Conservation (phyloP, 148 eudicot species). For the Beta vulgaris region DNA sequence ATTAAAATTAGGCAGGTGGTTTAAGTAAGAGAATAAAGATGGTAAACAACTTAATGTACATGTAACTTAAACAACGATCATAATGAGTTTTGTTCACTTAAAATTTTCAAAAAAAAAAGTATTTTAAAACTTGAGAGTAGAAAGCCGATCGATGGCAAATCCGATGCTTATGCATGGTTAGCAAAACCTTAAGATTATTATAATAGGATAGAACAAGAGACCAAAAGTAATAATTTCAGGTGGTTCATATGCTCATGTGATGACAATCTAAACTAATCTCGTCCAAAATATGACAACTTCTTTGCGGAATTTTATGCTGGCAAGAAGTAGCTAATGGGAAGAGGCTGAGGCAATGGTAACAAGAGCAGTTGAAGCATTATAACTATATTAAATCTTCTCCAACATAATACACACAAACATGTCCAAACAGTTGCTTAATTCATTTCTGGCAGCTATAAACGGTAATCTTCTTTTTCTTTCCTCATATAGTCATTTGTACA, state of each 20-base stretch:
- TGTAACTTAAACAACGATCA: too few species aligned
- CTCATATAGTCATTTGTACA: neutral
- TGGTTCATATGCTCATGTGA: constrained; percentile 14
- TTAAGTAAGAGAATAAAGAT: too few species aligned
- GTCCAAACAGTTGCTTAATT: neutral
- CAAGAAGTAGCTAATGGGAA: neutral
- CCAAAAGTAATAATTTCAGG: neutral
- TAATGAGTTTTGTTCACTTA: too few species aligned
- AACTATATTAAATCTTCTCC: neutral
- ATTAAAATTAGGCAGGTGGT: too few species aligned
- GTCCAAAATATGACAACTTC: neutral
- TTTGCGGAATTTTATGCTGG: constrained; percentile 1
- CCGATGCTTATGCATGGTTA: too few species aligned
- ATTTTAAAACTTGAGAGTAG: too few species aligned
- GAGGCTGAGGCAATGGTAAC: constrained; percentile 13
- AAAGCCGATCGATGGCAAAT: too few species aligned
- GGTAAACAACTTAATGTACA: too few species aligned
- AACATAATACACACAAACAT: constrained; percentile 8
- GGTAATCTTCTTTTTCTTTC: neutral
- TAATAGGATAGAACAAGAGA: neutral
- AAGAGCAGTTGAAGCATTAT: constrained; percentile 4
- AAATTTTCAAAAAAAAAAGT: too few species aligned
- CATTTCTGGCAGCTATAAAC: neutral
- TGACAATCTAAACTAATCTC: neutral
- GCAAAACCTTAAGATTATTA: too few species aligned